phyloP scores from a whole-genome alignment of 2,329 filamentous ascomycete species.

The Aspergillus amoenus region DNA sequence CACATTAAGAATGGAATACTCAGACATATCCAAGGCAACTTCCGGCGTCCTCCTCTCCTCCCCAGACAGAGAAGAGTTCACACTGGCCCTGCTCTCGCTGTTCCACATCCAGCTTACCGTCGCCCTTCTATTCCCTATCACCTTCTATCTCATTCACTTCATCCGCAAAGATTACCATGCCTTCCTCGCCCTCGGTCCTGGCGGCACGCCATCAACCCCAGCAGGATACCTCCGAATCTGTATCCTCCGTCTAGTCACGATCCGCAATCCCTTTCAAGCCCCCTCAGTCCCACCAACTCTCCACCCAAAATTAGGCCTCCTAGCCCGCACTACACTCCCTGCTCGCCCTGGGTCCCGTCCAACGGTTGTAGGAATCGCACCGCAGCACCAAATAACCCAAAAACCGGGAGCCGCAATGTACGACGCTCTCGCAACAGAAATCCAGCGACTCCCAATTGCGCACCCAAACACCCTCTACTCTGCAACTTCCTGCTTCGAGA shows the following conservation, averaged over 20 bases:
- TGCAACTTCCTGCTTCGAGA: constrained; percentile 75
- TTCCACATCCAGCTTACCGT: constrained; percentile 8
- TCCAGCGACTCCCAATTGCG: constrained; percentile 53
- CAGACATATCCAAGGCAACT: not conserved
- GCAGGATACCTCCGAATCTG: constrained; percentile 72
- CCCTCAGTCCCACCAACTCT: constrained; percentile 53
- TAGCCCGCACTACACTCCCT: constrained; percentile 54
- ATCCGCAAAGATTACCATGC: constrained; percentile 63
- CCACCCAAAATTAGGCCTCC: constrained; percentile 58
- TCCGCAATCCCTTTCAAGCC: constrained; percentile 68
- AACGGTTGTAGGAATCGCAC: constrained; percentile 71
- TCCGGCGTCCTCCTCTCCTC: not conserved
- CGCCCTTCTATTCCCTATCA: constrained; percentile 42
- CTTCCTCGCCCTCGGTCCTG: constrained; percentile 75
- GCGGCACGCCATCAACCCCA: constrained; percentile 74
- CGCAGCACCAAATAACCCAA: constrained; percentile 76
- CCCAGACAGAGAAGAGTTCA: not conserved
- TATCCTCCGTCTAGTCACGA: constrained; percentile 67
- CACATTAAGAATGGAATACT: not conserved
- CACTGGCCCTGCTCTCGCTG: not conserved
- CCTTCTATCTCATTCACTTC: constrained; percentile 57
- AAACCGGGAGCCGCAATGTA: constrained; percentile 56
- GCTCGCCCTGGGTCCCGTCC: constrained; percentile 65
- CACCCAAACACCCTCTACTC: constrained; percentile 55
- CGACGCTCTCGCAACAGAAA: constrained; percentile 52